phyloP scores from a whole-genome alignment of 148 eudicot species.

The Suaeda aralocaspica region DNA sequence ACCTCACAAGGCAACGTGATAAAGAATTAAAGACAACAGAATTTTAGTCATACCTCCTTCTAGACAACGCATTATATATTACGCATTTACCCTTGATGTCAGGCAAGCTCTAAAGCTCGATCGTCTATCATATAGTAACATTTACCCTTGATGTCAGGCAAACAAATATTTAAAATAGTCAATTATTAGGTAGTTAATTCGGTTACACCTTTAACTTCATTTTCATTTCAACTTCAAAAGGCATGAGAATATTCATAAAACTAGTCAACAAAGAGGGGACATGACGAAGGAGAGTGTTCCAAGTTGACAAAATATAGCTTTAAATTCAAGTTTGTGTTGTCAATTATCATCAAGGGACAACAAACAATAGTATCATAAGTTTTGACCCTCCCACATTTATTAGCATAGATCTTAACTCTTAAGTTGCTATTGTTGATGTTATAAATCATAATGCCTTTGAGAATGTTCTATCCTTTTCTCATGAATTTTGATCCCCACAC shows the following conservation, averaged over 20 bases:
- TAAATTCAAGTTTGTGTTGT: constrained; percentile 2
- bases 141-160: not conserved
- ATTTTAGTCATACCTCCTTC: not conserved
- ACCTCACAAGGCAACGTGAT: too few relatives aligned
- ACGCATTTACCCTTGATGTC: constrained; percentile 3
- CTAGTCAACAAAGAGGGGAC: not conserved
- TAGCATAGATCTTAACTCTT: not conserved
- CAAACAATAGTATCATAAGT: not conserved
- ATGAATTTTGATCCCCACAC: not conserved
- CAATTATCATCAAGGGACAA: not conserved
- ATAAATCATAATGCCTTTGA: not conserved
- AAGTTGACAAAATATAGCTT: not conserved
- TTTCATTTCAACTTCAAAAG: constrained; percentile 1
- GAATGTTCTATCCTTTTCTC: not conserved
- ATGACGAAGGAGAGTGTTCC: not conserved
- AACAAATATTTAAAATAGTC: not conserved
- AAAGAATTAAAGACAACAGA: too few relatives aligned
- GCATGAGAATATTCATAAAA: not conserved
- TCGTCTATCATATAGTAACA: too few relatives aligned
- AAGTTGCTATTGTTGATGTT: not conserved
- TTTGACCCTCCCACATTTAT: not conserved
- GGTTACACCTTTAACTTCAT: not conserved
- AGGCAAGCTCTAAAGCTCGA: not conserved
- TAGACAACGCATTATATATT: not conserved
- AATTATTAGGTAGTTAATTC: constrained; percentile 18